Base-by-base conservation (phyloP, 2,329 filamentous ascomycete species). In the Colletotrichum spaethianum region DNA sequence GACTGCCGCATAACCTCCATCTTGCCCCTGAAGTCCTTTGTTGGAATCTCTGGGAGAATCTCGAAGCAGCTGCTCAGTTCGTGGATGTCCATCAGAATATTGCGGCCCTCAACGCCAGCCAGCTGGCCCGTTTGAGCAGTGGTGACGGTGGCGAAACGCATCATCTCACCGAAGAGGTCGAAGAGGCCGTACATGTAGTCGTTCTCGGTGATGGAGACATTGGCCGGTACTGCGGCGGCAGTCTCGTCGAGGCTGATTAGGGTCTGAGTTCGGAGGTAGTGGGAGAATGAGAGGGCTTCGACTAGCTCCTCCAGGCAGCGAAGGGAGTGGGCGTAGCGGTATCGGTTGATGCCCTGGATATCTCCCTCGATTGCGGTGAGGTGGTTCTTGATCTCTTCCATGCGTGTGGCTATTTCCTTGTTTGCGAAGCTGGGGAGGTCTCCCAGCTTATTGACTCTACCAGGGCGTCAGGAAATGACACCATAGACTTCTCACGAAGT, bases 111-210 rank as follows among this genome's bases (percentile, higher is more conserved):
- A 67, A 72, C 67, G 38, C 83, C 83, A 4, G 85, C 86, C 73
- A 86, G 81, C 76, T 81, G 83, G 18, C 93, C 93, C 9, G 86
- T 92, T 6, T 95, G 93, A 1, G 95, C 95, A 80, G 97, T 93
- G 33, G 92, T 91, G 7, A 95, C 95, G 62, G 98, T 96, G 0
- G 94, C 95, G 82, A 98, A 98, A 38, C 95, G 90, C 96, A 99
- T 99, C 86, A 98, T 87, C 84, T 99, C 96, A 48, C 96, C 96
- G 1, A 95, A 95, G 76, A 98, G 89, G 81, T 99, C 96, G 78
- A 98, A 98, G 2, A 99, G 83, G 11, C 96, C 96, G 74, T 96
- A 92, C 70, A 98, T 84, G 80, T 98, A 98, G 82, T 99, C 96
- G 67, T 96, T 91, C 33, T 91, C 87, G 1, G 93, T 94, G 26